Percentiles rank a stretch among this genome's conserved stretches.
Evolutionary conservation across 768 basidiomycete genomes (phyloP).

Genomic region (Lentinula guzmanii): DNA sequence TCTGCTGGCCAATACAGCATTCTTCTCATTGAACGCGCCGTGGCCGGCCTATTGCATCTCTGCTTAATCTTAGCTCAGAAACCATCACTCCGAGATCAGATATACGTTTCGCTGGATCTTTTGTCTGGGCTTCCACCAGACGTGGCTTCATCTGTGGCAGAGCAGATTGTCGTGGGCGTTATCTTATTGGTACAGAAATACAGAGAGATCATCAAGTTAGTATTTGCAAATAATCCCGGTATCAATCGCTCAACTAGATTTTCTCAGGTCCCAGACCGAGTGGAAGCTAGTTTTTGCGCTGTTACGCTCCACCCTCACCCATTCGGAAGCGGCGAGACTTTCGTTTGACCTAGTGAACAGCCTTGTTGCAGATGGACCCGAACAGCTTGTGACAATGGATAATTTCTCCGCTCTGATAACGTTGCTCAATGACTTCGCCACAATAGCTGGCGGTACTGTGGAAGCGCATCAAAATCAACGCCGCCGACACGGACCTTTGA

Average conservation of each 20-base stretch:
- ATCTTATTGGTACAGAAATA: conserved; percentile 75
- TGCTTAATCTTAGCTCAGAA: conserved; percentile 76
- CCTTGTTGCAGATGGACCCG: conserved; percentile 58
- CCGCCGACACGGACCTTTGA: conserved; percentile 43
- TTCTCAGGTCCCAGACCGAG: conserved; percentile 77
- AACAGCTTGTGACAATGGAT: conserved; percentile 61
- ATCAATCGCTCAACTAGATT: not conserved
- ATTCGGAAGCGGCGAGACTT: conserved; percentile 80
- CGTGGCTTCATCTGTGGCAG: conserved; percentile 81
- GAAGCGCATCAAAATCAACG: conserved; percentile 53
- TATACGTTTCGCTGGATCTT: conserved; percentile 90
- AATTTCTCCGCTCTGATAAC: conserved; percentile 78
- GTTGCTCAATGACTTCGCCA: conserved; percentile 83
- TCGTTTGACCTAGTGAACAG: conserved; percentile 75
- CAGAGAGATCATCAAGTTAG: conserved; percentile 60
- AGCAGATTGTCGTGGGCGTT: conserved; percentile 86
- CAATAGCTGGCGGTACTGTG: conserved; percentile 53
- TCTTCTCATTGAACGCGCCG: conserved; percentile 88
- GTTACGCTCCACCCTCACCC: conserved; percentile 76
- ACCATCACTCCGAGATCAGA: conserved; percentile 81
- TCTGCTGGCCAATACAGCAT: conserved; percentile 80
- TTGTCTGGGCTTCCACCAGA: conserved; percentile 71
- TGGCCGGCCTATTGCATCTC: conserved; percentile 83
- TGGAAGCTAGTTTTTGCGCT: conserved; percentile 93
- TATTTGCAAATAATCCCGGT: not conserved